These are phyloP conservation scores for Hippophae gyantsensis DNA, from an alignment of 306 rosid genomes.

Conservation along the genomic window DNA sequence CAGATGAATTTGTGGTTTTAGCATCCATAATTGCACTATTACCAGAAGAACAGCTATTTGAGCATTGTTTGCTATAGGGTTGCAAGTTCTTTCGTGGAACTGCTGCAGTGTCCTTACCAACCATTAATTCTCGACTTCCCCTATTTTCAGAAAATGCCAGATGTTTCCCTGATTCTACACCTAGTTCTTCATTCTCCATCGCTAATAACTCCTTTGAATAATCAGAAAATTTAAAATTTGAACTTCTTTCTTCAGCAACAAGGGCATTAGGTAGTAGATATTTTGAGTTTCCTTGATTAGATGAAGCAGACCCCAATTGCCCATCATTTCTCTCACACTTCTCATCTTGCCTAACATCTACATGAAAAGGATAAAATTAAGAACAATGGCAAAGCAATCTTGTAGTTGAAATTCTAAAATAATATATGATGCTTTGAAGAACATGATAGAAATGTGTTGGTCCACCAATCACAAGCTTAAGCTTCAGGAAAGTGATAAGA, in stretches of 20 bases:
- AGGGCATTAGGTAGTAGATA: conserved; percentile 12
- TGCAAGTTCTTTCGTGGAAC: conserved; percentile 18
- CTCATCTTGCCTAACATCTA: conserved; percentile 43
- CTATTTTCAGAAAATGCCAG: conserved; percentile 26
- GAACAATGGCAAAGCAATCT: conserved; percentile 8
- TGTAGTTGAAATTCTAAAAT: neutral
- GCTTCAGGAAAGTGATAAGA: too few relatives aligned
- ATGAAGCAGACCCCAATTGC: conserved; percentile 30
- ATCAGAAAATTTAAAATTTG: conserved; percentile 17
- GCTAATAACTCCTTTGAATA: conserved; percentile 20
- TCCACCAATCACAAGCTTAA: too few relatives aligned
- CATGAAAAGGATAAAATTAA: conserved; percentile 25
- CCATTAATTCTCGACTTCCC: conserved; percentile 25
- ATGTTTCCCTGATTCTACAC: conserved; percentile 23
- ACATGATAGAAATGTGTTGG: neutral
- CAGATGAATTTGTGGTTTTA: conserved; percentile 21
- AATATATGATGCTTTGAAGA: too few relatives aligned
- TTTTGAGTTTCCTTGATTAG: conserved; percentile 26
- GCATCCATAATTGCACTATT: conserved; percentile 25
- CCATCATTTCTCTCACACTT: conserved; percentile 30
- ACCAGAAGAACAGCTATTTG: conserved; percentile 22
- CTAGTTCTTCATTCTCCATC: conserved; percentile 23
- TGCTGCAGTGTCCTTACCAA: conserved; percentile 28
- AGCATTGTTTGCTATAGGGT: conserved; percentile 17
- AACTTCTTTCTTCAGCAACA: conserved; percentile 21